Percentiles rank a stretch among this genome's conserved stretches.
Conservation (phyloP, 129 eudicot genomes). For the Rutidosis leptorrhynchoides region DNA sequence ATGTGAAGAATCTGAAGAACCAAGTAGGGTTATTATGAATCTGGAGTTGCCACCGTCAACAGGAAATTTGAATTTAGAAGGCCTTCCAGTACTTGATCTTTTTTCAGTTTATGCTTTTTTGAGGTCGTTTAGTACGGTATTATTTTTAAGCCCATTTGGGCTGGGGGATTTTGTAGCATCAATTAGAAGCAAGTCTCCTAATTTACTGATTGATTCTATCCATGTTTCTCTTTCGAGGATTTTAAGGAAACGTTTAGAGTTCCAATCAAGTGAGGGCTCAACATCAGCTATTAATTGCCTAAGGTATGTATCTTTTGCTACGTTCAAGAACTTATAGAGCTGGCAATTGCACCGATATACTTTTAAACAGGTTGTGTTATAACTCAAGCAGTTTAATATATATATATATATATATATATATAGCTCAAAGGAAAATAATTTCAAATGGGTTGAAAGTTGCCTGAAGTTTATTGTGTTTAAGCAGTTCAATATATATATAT, state of each 20-base stretch:
- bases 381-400: background rate
- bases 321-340: background rate
- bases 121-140: slow-evolving; percentile 75
- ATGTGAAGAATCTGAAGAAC: slow-evolving; percentile 41
- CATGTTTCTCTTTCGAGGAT: slow-evolving; percentile 71
- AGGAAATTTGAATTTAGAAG: slow-evolving; percentile 46
- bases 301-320: slow-evolving; percentile 49
- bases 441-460: slow-evolving; percentile 4
- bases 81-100: slow-evolving; percentile 57
- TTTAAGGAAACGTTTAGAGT: slow-evolving; percentile 69
- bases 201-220: slow-evolving; percentile 64
- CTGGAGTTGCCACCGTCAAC: slow-evolving; percentile 76
- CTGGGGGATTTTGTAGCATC: slow-evolving; percentile 78
- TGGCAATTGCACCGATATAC: background rate
- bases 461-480: no score
- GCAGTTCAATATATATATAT: background rate
- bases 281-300: slow-evolving; percentile 64
- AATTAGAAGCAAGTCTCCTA: slow-evolving; percentile 60
- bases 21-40: slow-evolving; percentile 36
- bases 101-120: slow-evolving; percentile 88
- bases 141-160: slow-evolving; percentile 87
- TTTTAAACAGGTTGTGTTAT: slow-evolving; percentile 10
- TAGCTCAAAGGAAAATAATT: background rate
- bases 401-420: no score
- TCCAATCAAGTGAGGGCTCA: slow-evolving; percentile 60